Conservation (phyloP, 176 grass and related monocot genomes). For the Typha latifolia region DNA sequence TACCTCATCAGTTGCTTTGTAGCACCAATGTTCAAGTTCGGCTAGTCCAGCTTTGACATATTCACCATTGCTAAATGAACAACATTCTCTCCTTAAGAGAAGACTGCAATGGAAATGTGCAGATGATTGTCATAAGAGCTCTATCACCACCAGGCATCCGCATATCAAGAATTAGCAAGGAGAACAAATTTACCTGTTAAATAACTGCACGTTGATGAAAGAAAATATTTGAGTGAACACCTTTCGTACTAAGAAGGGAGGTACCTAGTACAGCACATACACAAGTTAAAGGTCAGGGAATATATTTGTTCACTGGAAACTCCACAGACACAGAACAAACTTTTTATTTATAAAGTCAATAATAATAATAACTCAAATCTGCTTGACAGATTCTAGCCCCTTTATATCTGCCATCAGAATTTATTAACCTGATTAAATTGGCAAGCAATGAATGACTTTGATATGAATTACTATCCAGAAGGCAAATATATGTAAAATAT, state of each 20-base stretch:
- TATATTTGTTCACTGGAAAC: background rate
- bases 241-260: conserved; percentile 97
- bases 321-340: background rate
- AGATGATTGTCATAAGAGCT: conserved; percentile 19
- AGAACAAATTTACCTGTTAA: conserved; percentile 67
- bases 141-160: conserved; percentile 5
- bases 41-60: conserved; percentile 96
- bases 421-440: conserved; percentile 4
- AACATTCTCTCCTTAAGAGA: conserved; percentile 94
- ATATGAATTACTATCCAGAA: conserved; percentile 4
- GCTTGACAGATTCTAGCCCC: no score
- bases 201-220: conserved; percentile 94
- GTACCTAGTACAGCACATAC: conserved; percentile 46
- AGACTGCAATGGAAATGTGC: conserved; percentile 41
- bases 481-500: conserved; percentile 15
- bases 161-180: conserved; percentile 8
- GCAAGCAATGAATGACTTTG: background rate
- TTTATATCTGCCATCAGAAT: no score
- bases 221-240: conserved; percentile 99
- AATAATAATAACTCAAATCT: no score
- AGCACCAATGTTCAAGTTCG: conserved; percentile 98
- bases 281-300: conserved; percentile 5
- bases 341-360: no score
- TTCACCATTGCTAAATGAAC: conserved; percentile 96
- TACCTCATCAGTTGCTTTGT: conserved; percentile 94